Evolutionary conservation across 345 rosid genomes (phyloP).

Genomic region (Aethionema arabicum): DNA sequence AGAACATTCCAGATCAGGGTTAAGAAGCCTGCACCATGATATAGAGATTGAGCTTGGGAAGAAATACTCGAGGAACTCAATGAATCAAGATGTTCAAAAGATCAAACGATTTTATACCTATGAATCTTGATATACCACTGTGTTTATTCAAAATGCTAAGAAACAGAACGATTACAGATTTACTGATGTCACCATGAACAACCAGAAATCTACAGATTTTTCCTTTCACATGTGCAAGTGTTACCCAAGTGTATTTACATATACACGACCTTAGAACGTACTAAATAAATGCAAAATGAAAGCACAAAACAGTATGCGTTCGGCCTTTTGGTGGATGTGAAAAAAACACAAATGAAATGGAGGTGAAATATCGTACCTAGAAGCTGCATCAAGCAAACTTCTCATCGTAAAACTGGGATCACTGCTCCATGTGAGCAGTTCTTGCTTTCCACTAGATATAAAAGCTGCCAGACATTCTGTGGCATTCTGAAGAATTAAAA

Average conservation of each 20-base stretch:
- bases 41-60: conserved; percentile 16
- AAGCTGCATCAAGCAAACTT: conserved; percentile 91
- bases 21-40: conserved; percentile 69
- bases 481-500: conserved; percentile 63
- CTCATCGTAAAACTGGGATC: conserved; percentile 76
- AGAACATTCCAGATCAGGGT: conserved; percentile 84
- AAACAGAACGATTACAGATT: conserved; percentile 16
- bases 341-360: conserved; percentile 14
- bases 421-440: conserved; percentile 78
- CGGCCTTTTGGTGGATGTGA: conserved; percentile 16
- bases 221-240: conserved; percentile 14
- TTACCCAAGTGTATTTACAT: conserved; percentile 20
- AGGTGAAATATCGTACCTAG: conserved; percentile 51
- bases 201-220: conserved; percentile 1
- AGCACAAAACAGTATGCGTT: conserved; percentile 18
- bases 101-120: conserved; percentile 10
- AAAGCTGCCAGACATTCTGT: conserved; percentile 90
- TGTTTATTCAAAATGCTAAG: neutral
- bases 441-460: conserved; percentile 67
- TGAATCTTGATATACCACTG: conserved; percentile 8
- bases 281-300: conserved; percentile 16
- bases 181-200: neutral
- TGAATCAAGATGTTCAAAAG: conserved; percentile 23
- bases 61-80: conserved; percentile 19
- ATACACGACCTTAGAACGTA: conserved; percentile 21